These are phyloP conservation scores for Taiozyma sp. DNA, from an alignment of 1,139 yeast species.

Conservation along the genomic window DNA sequence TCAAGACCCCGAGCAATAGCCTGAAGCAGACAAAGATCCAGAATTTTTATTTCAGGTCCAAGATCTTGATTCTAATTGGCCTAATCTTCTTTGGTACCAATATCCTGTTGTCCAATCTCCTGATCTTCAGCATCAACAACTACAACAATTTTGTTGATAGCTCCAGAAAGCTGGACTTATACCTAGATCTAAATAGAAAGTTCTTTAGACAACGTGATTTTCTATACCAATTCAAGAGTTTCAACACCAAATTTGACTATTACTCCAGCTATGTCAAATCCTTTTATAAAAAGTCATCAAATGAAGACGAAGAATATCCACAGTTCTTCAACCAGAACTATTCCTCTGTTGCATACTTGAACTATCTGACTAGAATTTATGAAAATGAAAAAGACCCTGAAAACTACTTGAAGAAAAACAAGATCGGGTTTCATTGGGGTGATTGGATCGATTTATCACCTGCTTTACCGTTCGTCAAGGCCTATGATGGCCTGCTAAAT, in stretches of 20 bases:
- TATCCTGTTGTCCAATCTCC: slow-evolving; percentile 12
- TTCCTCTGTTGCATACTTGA: slow-evolving; percentile 14
- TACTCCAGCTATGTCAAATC: slow-evolving; percentile 5
- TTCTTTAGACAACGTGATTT: slow-evolving; percentile 18
- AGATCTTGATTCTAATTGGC: slow-evolving; percentile 17
- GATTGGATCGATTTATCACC: slow-evolving; percentile 26
- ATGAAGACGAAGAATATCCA: slow-evolving; percentile 1
- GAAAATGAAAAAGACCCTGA: slow-evolving; percentile 14
- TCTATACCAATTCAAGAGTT: slow-evolving; percentile 13
- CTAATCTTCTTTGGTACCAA: slow-evolving; percentile 16
- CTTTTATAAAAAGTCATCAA: slow-evolving; percentile 6
- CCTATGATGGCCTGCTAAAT: slow-evolving; percentile 13
- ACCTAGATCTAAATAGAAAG: slow-evolving; percentile 15
- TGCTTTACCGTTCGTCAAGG: slow-evolving; percentile 21
- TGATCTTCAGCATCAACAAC: slow-evolving; percentile 17
- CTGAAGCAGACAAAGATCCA: slow-evolving; percentile 1
- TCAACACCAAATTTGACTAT: slow-evolving; percentile 4
- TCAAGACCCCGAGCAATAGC: background rate
- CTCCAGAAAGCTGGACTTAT: slow-evolving; percentile 14
- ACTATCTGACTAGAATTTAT: slow-evolving; percentile 9
- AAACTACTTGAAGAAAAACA: slow-evolving; percentile 6
- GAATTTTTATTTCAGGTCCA: slow-evolving; percentile 19
- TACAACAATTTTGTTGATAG: slow-evolving; percentile 15
- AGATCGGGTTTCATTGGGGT: slow-evolving; percentile 24
- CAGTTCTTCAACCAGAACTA: slow-evolving; percentile 13